Evolutionary conservation across 139 green algal species (phyloP), one percentile per base, ranked within the genome.

Genomic region (Chloropicon primus): DNA sequence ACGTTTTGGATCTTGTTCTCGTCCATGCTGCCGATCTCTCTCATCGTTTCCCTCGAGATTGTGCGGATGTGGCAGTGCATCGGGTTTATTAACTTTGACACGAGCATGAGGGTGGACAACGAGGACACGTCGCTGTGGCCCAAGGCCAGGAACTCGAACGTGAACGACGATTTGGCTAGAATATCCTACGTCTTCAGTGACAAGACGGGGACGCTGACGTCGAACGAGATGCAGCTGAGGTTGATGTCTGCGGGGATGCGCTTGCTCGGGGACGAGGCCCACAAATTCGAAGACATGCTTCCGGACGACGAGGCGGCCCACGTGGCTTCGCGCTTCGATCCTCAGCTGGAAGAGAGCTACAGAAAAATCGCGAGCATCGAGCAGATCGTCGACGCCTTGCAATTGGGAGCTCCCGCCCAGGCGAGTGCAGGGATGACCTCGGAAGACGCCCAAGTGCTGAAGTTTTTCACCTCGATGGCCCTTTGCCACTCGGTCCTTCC

Each of bases 1-100:
- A 74, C 41, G 10, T 62, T 62, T 17, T 62, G 41, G 41, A 62
- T 74, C 17, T 21, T 97, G 28, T 89, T 91, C 26, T 89, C 85
- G 21, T 97, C 97, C 82, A 87, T 99, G 71, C 94, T 99, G 25
- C 95, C 95, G 76, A 99, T 99, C 80, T 97, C 92, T 0, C 87
- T 99, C 71, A 98, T 97, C 77, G 95, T 99, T 41, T 95, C 94
- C 1, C 88, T 99, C 29, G 95, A 99, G 82, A 90, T 96, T 72
- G 90, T 97, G 23, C 96, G 95, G 85, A 88, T 97, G 73, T 86
- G 85, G 71, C 92, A 96, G 82, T 83, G 87, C 41, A 62, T 62
- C 41, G 5, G 10, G 10, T 62, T 62, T 17, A 81, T 81, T 72
- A 73, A 77, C 74, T 75, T 75, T 21, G 78, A 82, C 72, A 26